Percentiles rank a stretch among this genome's conserved stretches.
Conservation (phyloP, 306 rosid species). For the Heteromeles arbutifolia region DNA sequence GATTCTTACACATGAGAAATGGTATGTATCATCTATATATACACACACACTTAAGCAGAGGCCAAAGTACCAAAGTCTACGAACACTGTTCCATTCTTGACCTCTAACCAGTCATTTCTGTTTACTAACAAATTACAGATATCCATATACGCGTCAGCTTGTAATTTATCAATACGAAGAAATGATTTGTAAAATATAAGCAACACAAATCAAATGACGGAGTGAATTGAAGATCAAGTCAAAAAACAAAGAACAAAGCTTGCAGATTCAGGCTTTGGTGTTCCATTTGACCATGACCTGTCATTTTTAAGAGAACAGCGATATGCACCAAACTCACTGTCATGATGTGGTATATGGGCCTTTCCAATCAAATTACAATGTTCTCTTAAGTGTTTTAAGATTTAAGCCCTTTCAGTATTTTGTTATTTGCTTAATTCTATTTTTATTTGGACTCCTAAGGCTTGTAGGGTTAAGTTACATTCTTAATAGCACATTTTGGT, state of each 20-base stretch:
- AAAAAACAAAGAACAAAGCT: not conserved
- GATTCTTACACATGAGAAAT: not conserved
- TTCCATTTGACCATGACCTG: too few species aligned
- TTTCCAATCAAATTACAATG: too few species aligned
- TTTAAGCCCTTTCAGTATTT: too few species aligned
- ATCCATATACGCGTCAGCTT: not conserved
- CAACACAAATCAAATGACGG: not conserved
- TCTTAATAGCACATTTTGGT: not conserved
- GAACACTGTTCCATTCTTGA: not conserved
- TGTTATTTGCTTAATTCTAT: too few species aligned
- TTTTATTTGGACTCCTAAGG: too few species aligned
- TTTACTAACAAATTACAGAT: not conserved
- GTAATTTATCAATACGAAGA: too few species aligned
- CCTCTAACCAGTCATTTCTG: not conserved
- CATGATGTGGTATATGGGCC: too few species aligned
- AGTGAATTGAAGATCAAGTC: not conserved
- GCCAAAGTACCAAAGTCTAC: not conserved
- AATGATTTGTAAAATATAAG: not conserved
- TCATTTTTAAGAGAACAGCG: too few species aligned
- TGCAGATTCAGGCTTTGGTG: too few species aligned
- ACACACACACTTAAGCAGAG: not conserved
- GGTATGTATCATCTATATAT: too few species aligned
- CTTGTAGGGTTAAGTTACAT: not conserved
- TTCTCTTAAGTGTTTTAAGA: too few species aligned
- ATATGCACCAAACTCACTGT: too few species aligned